Percentiles rank a stretch among this genome's conserved stretches.
These are phyloP conservation scores for Pseudogymnoascus sp. DNA, from an alignment of 2,329 filamentous ascomycete genomes.

Conservation along the genomic window DNA sequence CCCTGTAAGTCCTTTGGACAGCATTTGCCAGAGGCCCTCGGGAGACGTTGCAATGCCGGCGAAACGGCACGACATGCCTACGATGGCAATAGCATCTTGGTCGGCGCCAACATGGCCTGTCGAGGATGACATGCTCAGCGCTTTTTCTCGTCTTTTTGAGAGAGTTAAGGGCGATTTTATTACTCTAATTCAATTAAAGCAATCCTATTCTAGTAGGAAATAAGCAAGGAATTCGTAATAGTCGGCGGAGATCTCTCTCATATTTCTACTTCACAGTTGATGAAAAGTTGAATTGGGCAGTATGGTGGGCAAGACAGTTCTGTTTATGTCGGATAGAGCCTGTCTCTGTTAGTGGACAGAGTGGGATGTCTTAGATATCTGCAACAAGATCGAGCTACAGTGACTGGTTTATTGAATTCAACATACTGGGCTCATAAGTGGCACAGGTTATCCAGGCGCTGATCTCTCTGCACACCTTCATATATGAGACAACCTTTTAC, in stretches of 20 bases:
- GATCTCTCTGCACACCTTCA: neutral
- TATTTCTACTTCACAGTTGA: neutral
- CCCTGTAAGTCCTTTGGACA: neutral
- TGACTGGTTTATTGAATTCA: neutral
- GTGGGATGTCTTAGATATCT: neutral
- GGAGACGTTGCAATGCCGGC: constrained; percentile 27
- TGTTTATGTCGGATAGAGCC: neutral
- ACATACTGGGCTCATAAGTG: too few species aligned
- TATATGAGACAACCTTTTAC: too few species aligned
- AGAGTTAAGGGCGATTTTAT: neutral
- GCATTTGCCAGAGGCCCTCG: constrained; percentile 28
- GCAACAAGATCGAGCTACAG: neutral
- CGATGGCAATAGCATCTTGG: constrained; percentile 18
- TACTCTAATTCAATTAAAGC: neutral
- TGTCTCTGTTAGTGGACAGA: neutral
- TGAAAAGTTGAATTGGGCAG: neutral
- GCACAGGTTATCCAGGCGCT: neutral
- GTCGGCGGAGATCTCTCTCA: neutral
- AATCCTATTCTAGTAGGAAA: neutral
- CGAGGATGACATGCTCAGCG: neutral
- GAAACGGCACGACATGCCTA: constrained; percentile 29
- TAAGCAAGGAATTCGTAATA: neutral
- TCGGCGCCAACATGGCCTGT: neutral
- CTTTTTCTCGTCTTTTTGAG: neutral
- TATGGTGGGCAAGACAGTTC: neutral